Conservation (phyloP, 306 rosid species). For the Quercus cerris region DNA sequence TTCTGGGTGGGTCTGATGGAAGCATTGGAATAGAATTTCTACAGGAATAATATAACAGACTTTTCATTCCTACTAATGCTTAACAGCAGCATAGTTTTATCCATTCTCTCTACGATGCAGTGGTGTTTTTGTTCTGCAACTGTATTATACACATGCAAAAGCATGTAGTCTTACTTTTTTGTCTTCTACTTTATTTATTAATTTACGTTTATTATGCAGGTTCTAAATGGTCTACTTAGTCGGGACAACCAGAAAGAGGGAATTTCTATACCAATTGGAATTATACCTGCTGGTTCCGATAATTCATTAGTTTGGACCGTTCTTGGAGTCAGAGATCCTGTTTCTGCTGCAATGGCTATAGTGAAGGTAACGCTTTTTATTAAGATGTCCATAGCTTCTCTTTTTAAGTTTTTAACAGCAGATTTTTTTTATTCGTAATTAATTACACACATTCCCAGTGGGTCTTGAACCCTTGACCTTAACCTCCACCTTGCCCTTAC, state of each 20-base stretch:
- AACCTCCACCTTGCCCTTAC: no score
- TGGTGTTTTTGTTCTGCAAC: neutral
- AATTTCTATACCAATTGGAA: slow-evolving; percentile 97
- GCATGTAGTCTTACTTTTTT: no score
- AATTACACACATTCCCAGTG: no score
- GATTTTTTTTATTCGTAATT: neutral
- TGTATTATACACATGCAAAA: neutral
- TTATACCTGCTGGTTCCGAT: slow-evolving; percentile 98
- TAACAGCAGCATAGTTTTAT: neutral
- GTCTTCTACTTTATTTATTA: neutral
- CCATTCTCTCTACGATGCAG: no score
- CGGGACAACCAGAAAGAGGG: slow-evolving; percentile 99
- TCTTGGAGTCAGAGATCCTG: slow-evolving; percentile 96
- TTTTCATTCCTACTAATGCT: neutral
- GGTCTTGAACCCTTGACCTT: no score
- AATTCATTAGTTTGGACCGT: slow-evolving; percentile 98
- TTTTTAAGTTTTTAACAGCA: neutral
- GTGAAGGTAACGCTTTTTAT: slow-evolving; percentile 61
- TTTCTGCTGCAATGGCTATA: slow-evolving; percentile 98
- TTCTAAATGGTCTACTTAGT: slow-evolving; percentile 88
- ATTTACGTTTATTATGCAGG: slow-evolving; percentile 51
- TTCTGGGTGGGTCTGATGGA: neutral
- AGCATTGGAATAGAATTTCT: neutral
- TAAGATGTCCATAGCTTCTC: neutral
- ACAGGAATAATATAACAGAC: neutral